Evolutionary conservation across 441 rosid genomes (phyloP).

Genomic region (Lepidium campestre): DNA sequence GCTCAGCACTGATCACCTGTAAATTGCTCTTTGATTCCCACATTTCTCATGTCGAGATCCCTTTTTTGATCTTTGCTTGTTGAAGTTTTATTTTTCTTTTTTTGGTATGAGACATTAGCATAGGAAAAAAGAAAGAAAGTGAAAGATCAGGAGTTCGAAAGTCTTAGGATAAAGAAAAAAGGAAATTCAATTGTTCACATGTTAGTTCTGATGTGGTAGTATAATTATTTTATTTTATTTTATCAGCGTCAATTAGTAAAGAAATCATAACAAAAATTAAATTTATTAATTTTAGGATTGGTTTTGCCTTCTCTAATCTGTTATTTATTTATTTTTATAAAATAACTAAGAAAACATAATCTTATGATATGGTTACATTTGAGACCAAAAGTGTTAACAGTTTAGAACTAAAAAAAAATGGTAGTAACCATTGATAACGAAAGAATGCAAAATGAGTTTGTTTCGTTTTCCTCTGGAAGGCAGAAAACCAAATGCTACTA

Average conservation of each 20-base stretch:
- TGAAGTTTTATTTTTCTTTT: not conserved
- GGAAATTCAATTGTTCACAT: not conserved
- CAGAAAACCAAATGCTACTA: conserved; percentile 14
- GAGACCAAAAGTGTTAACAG: not conserved
- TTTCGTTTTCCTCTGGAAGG: not conserved
- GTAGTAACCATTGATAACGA: not conserved
- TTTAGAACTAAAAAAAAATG: not conserved
- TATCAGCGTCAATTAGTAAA: not conserved
- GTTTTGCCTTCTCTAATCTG: not conserved
- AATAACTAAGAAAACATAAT: not conserved
- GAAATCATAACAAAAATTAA: not conserved
- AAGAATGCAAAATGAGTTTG: not conserved
- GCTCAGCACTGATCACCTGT: conserved; percentile 26
- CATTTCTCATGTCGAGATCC: conserved; percentile 19
- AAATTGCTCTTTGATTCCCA: conserved; percentile 20
- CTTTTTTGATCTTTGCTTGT: conserved; percentile 27
- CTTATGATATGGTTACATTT: not conserved
- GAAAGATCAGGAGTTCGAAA: not conserved
- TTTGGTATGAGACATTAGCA: conserved; percentile 12
- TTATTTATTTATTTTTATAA: not conserved
- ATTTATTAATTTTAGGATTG: not conserved
- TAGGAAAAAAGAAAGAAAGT: conserved; percentile 9
- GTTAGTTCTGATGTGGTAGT: conserved; percentile 8
- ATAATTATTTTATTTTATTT: not conserved
- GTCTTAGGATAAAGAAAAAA: not conserved